Base-by-base conservation (phyloP, 495 filamentous ascomycete genomes). In the Durotheca rogersii region DNA sequence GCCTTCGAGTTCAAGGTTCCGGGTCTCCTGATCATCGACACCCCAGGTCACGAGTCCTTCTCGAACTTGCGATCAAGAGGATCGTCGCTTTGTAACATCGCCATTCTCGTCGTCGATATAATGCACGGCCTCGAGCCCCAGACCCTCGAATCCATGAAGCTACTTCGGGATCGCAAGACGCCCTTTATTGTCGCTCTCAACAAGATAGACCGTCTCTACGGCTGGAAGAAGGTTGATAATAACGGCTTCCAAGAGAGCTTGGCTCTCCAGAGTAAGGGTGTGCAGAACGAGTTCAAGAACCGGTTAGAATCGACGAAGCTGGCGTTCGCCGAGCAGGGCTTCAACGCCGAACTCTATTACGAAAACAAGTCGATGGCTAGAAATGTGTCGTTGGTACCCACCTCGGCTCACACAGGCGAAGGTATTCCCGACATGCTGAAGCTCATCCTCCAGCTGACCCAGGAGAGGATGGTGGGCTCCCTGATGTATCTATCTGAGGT, bases 111-210 rank as follows among this genome's bases (percentile, higher is more conserved):
- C 16, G 91, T 99, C 56, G 94, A 99, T 79, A 99, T 99, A 64
- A 99, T 99, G 94, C 94, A 99, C 78, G 94, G 94, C 64, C 82
- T 99, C 37, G 94, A 99, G 69, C 94, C 90, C 11, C 94, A 99
- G 68, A 99, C 94, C 17, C 79, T 97, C 5, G 94, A 99, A 69
- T 97, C 94, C 6, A 96, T 99, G 88, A 85, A 83, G 51, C 71
- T 99, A 43, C 82, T 99, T 27, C 81, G 93, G 61, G 92, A 96
- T 61, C 80, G 89, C 49, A 94, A 90, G 70, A 99, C 94, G 34
- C 93, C 94, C 7, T 99, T 99, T 77, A 95, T 99, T 60, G 94
- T 99, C 35, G 94, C 94, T 1, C 76, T 99, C 56, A 99, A 99
- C 81, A 99, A 99, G 80, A 96, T 99, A 56, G 94, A 99, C 82